Conservation (phyloP, 176 grass and related monocot species). For the Oryza meyeriana region DNA sequence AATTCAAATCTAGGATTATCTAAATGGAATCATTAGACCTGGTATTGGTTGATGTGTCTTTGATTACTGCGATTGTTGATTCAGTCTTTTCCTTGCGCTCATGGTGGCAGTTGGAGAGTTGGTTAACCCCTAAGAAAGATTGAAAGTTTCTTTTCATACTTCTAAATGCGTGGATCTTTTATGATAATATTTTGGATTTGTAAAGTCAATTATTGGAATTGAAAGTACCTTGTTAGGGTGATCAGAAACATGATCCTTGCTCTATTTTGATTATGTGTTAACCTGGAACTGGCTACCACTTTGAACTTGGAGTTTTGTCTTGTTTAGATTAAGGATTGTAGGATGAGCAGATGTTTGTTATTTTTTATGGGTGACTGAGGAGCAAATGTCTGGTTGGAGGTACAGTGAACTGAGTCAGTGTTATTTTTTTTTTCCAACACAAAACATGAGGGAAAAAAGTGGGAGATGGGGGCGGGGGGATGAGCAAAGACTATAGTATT, state of each 20-base stretch:
- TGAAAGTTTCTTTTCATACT: not conserved
- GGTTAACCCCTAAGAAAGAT: not conserved
- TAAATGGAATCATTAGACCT: not conserved
- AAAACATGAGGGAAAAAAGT: not conserved
- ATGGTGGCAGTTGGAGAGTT: not conserved
- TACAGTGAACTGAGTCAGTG: not conserved
- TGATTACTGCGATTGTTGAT: not conserved
- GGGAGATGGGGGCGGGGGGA: not conserved
- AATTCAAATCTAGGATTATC: not conserved
- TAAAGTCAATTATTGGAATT: slow-evolving; percentile 1
- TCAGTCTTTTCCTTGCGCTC: not conserved
- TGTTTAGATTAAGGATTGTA: not conserved
- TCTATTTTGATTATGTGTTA: not conserved
- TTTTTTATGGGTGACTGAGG: too few relatives aligned
- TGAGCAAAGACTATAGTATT: not conserved
- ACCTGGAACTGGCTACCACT: not conserved
- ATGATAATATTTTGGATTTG: not conserved
- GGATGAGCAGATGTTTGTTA: too few relatives aligned
- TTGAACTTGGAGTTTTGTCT: not conserved
- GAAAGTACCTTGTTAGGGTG: not conserved
- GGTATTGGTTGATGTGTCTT: not conserved
- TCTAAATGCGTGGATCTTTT: not conserved
- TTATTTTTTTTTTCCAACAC: not conserved
- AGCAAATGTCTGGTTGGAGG: not conserved
- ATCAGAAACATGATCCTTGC: not conserved